Conservation (phyloP, 495 filamentous ascomycete genomes). For the Polyplosphaeria fusca region DNA sequence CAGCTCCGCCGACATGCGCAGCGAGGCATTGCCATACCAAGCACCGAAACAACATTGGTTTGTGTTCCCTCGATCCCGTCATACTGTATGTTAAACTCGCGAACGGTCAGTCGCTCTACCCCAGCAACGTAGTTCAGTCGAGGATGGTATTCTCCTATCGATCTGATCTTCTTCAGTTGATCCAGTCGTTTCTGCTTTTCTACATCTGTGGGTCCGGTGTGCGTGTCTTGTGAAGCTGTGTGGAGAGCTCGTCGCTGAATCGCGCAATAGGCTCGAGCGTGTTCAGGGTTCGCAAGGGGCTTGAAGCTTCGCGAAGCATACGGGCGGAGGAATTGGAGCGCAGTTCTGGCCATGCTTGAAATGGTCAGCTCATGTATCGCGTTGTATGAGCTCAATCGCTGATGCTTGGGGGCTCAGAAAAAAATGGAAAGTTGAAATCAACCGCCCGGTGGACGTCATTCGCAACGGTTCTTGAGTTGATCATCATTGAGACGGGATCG, state of each 20-base stretch:
- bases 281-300: constrained; percentile 34
- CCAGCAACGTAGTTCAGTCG: constrained; percentile 38
- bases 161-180: constrained; percentile 46
- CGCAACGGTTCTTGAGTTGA: constrained; percentile 83
- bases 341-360: constrained; percentile 32
- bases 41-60: constrained; percentile 17
- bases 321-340: constrained; percentile 54
- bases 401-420: too few relatives aligned
- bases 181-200: constrained; percentile 50
- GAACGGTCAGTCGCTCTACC: constrained; percentile 10
- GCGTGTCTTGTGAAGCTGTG: neutral
- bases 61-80: constrained; percentile 17
- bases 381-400: too few relatives aligned
- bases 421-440: too few relatives aligned
- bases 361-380: constrained; percentile 22
- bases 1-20: constrained; percentile 24
- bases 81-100: constrained; percentile 22
- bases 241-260: constrained; percentile 30
- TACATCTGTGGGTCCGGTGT: constrained; percentile 26
- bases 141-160: constrained; percentile 51
- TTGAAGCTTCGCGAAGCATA: constrained; percentile 45
- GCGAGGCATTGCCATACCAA: constrained; percentile 16
- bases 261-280: constrained; percentile 48
- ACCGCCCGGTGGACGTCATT: constrained; percentile 62
- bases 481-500: constrained; percentile 16